These are phyloP conservation scores for Inonotus hispidus DNA, from an alignment of 1,284 basidiomycete species.

Conservation along the genomic window DNA sequence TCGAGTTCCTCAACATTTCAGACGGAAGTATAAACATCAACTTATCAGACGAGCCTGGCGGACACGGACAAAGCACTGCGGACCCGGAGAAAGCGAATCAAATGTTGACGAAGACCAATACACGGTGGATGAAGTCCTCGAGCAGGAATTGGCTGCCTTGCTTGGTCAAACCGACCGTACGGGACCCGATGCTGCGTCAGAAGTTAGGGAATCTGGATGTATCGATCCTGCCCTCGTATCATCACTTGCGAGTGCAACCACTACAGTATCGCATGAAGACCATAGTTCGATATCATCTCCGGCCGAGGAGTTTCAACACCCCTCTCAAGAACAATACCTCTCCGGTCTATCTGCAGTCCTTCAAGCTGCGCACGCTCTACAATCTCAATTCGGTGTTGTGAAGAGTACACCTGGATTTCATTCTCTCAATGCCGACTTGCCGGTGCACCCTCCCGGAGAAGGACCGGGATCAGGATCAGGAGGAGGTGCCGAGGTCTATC, in stretches of 20 bases:
- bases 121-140: constrained; percentile 59
- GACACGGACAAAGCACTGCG: neutral
- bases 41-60: neutral
- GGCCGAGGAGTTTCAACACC: neutral
- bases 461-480: neutral
- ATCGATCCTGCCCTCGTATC: neutral
- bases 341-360: constrained; percentile 63
- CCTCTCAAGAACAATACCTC: constrained; percentile 1
- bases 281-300: neutral
- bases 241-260: neutral
- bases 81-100: neutral
- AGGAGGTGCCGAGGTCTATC: neutral
- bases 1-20: neutral
- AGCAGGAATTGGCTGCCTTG: constrained; percentile 65
- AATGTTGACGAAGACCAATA: constrained; percentile 28
- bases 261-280: neutral
- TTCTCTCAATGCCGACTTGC: constrained; percentile 56
- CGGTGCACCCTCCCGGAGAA: neutral
- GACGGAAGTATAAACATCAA: no score
- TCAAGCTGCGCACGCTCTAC: constrained; percentile 62
- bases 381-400: constrained; percentile 41
- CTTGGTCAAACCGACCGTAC: constrained; percentile 48
- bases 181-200: no score
- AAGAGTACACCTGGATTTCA: constrained; percentile 70
- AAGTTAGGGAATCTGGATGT: constrained; percentile 31